Base-by-base conservation (phyloP, 2,329 filamentous ascomycete species). In the Ceratocystis huliohia region DNA sequence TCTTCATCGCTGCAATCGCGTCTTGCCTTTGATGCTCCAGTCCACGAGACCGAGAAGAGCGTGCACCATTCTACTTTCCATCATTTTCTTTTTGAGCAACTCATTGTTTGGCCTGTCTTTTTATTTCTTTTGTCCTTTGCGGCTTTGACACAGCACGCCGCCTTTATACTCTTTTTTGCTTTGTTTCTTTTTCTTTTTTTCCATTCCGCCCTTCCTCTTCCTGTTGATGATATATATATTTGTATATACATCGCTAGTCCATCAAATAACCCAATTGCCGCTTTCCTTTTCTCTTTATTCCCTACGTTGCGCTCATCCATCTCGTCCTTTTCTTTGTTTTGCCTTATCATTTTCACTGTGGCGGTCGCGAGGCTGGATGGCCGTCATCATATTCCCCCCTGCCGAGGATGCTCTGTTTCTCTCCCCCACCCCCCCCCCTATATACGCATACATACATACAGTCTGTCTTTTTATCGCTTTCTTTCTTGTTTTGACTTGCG, bases 81-180 rank as follows among this genome's bases (percentile, higher is more conserved):
- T 56, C 30, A 66, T 64, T 17, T n/a, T 59, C 50, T 45, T 66
- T 45, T 28, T 66, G 37, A 20, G 37, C 41, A 56, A 25, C 25
- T 48, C 30, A 46, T 28, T 44, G 56, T 45, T 57, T 44, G 30
- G 30, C 41, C 41, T 30, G 22, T 22, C 41, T 25, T 37, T 64
- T 28, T 5, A 25, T 25, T 25, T 53, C 48, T 25, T 13, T 25
- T 53, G 20, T 25, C 25, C 45, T 28, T 15, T 25, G 8, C 20
- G 13, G 20, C 48, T 8, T 8, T 41, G 37, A 41, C 37, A 41
- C 37, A 41, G 37, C 37, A 41, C 37, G 10, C 37, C 8, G 37
- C 3, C 37, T 3, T 41, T 41, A 25, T 8, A 20, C 22, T 53
- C 20, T 3, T 28, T 25, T 25, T 10, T n/a, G n/a, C n/a, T n/a